phyloP scores from a whole-genome alignment of 2,329 filamentous ascomycete species.

The Hymenoscyphus infarciens region DNA sequence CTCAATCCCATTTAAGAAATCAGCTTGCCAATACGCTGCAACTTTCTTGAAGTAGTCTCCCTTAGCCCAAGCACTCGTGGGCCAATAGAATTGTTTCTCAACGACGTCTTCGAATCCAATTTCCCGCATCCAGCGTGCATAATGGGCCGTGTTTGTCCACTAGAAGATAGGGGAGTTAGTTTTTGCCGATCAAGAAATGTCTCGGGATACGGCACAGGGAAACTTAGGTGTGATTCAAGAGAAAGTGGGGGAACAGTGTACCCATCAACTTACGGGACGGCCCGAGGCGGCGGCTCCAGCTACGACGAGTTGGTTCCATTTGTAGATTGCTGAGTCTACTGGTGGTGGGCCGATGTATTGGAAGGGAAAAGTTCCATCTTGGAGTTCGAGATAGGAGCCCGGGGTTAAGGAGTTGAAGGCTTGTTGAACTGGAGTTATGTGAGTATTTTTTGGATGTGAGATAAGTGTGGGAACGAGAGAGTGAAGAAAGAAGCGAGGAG shows the following conservation, averaged over 20 bases:
- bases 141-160: slow-evolving; percentile 13
- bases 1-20: slow-evolving; percentile 19
- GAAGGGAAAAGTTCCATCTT: slow-evolving; percentile 22
- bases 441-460: background rate
- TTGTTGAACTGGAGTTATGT: background rate
- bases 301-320: slow-evolving; percentile 2
- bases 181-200: no score
- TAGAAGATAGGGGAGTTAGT: no score
- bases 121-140: slow-evolving; percentile 30
- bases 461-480: background rate
- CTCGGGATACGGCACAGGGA: no score
- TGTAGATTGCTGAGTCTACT: background rate
- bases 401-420: slow-evolving; percentile 32
- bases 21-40: slow-evolving; percentile 28
- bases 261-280: no score
- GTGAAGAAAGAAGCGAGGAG: background rate
- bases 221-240: no score
- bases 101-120: slow-evolving; percentile 53
- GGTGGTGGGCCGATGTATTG: background rate
- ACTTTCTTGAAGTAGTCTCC: slow-evolving; percentile 26
- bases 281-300: background rate
- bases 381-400: slow-evolving; percentile 34
- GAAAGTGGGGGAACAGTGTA: no score
- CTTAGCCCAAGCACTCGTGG: slow-evolving; percentile 51
- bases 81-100: slow-evolving; percentile 50